Base-by-base conservation (phyloP, 495 filamentous ascomycete species). In the Aspergillus bridgeri region DNA sequence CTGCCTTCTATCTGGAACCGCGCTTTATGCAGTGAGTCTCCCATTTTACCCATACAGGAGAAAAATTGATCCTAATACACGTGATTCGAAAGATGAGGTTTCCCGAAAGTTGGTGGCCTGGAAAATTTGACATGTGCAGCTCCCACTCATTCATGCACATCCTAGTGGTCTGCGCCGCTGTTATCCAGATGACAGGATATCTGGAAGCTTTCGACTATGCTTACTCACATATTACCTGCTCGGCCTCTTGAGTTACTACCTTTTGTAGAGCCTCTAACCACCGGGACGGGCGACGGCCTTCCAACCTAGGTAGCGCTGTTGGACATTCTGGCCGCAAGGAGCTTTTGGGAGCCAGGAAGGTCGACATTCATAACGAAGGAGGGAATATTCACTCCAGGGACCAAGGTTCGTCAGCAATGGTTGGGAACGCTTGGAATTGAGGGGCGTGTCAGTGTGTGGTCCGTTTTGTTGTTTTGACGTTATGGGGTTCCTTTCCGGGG, bases 1-100 rank as follows among this genome's bases (percentile, higher is more conserved):
- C 44, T 47, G 44, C n/a, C 44, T 47, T 47, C 44, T 47, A 47
- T 47, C 44, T 47, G 44, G 44, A 13, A 47, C 44, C 15, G 7
- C 44, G 44, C 15, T 47, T 47, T 47, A 47, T 47, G 44, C 44
- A 47, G 44, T 47, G 15, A 47, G 44, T 47, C 44, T 47, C 19
- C 44, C 2, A 47, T 8, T 1, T 21, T 19, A 1, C 15, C n/a
- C n/a, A 47, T 6, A 47, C 15, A 47, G 2, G 44, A 47, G 44
- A 47, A 13, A 47, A 47, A 21, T 21, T 47, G 5, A 21, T 15
- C 44, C 15, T 47, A 21, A 47, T 13, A 47, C 44, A 47, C 17
- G 11, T 46, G 44, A 13, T 21, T 47, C n/a, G 7, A 47, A 47
- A 47, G 44, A 47, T 13, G 1, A 47, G 44, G 44, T 47, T 47